Base-by-base conservation (phyloP, 208 protist species). In the Trypanosoma rangeli region DNA sequence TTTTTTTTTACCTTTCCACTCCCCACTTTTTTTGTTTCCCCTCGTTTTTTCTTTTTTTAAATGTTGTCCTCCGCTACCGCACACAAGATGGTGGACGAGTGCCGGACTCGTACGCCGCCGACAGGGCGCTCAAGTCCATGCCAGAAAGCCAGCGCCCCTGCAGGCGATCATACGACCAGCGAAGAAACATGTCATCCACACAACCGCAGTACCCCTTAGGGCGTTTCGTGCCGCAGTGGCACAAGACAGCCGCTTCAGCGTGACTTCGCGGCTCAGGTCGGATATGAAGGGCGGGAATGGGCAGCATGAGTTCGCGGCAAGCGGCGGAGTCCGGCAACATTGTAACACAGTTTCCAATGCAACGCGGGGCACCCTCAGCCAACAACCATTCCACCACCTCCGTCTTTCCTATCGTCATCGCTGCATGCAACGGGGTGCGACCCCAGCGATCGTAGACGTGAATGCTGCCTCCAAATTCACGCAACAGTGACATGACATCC, bases 371-470 rank as follows among this genome's bases (percentile, higher is more conserved):
- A 0, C 90, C 90, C 46, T 92, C 88, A 3, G 59, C 72, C 13
- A 89, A 39, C 28, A 96, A 74, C 88, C 90, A 96, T 73, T 87
- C 74, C 48, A 93, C 84, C 22, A 87, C 85, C 39, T 87, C 84
- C 0, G 64, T 54, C 67, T 82, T 92, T 37, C 83, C 81, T 63
- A 94, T 78, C n/a, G 86, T 79, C 64, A 89, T 72, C 26, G 90
- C 90, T 12, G 90, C 90, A 69, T 93, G 87, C 16, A 96, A 82
- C 28, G 90, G 87, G 0, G 90, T 89, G 60, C 90, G 85, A 61
- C 90, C 90, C 88, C 90, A 96, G 67, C 90, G 85, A 73, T 96
- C 90, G 74, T 91, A 93, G 39, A 96, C 82, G 70, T 89, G 78
- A 37, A 96, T 60, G 66, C 82, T 91, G 48, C 87, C 90, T 1